Percentiles rank a stretch among this genome's conserved stretches.
Evolutionary conservation across 495 filamentous ascomycete species (phyloP).

Genomic region (Trichoderma parareesei): DNA sequence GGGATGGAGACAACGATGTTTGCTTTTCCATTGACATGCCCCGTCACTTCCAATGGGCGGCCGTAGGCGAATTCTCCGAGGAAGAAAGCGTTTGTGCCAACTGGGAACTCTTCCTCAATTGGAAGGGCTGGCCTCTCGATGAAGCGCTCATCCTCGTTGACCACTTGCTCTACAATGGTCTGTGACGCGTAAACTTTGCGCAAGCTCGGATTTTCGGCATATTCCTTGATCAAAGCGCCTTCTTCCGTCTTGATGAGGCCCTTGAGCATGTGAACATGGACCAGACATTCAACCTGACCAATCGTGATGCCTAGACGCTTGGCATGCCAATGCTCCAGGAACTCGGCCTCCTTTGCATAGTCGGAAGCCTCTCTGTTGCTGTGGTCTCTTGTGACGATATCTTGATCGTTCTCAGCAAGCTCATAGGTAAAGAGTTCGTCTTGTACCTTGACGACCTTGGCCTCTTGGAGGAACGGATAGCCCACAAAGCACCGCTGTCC

Average conservation of each 20-base stretch:
- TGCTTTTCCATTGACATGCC: slow-evolving; percentile 63
- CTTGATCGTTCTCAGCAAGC: slow-evolving; percentile 55
- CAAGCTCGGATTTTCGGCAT: slow-evolving; percentile 77
- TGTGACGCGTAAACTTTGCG: slow-evolving; percentile 91
- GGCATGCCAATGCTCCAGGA: slow-evolving; percentile 79
- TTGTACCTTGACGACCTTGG: slow-evolving; percentile 76
- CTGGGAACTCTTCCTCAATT: slow-evolving; percentile 86
- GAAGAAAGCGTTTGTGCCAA: slow-evolving; percentile 78
- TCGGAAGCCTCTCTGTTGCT: slow-evolving; percentile 68
- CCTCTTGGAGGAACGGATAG: slow-evolving; percentile 94
- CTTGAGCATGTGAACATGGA: slow-evolving; percentile 87
- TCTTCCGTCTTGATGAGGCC: slow-evolving; percentile 86
- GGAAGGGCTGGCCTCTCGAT: slow-evolving; percentile 78
- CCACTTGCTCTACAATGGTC: slow-evolving; percentile 78
- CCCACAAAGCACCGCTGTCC: slow-evolving; percentile 84
- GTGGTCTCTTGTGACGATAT: slow-evolving; percentile 56
- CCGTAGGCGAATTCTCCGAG: slow-evolving; percentile 94
- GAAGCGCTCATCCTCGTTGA: slow-evolving; percentile 88
- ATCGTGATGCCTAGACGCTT: slow-evolving; percentile 84
- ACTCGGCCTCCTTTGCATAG: slow-evolving; percentile 73
- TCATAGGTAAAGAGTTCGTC: slow-evolving; percentile 91
- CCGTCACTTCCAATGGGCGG: slow-evolving; percentile 73
- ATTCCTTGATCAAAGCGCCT: slow-evolving; percentile 89
- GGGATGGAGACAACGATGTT: slow-evolving; percentile 65
- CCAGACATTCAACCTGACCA: slow-evolving; percentile 75